Evolutionary conservation across 139 green algal genomes (phyloP), one percentile per base, ranked within the genome.

Genomic region (Medakamo hakoo): DNA sequence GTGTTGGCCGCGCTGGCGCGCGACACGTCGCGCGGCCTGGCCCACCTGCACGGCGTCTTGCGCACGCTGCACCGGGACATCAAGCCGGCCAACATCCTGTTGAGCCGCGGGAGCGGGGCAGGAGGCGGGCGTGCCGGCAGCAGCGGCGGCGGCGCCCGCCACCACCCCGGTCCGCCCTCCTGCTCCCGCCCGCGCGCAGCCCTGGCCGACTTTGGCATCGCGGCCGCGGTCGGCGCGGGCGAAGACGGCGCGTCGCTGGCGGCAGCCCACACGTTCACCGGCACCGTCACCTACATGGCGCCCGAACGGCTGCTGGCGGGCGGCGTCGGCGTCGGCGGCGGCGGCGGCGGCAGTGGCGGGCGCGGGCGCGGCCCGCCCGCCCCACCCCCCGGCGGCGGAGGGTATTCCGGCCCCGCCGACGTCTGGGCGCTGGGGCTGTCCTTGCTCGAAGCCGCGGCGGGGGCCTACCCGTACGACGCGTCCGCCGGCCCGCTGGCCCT

Each of bases 271-370:
- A 95, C 86, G 2, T 95, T 88, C 66, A 64, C 84, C 30, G 92
- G 92, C 52, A 97, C 92, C 0, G 88, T 94, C 22, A 97, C 92
- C 1, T 98, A 98, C 80, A 97, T 98, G 91, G 92, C 82, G 0
- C 92, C 92, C 0, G 92, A 98, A 81, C 84, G 92, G 32, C n/a
- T n/a, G n/a, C n/a, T n/a, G n/a, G n/a, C n/a, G n/a, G n/a, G n/a
- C n/a, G n/a, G n/a, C n/a, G n/a, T n/a, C n/a, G n/a, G n/a, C n/a
- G n/a, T n/a, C n/a, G n/a, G n/a, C n/a, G n/a, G n/a, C n/a, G n/a
- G n/a, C n/a, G n/a, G n/a, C n/a, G n/a, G n/a, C n/a, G n/a, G n/a
- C n/a, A n/a, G n/a, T n/a, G n/a, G n/a, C n/a, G n/a, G n/a, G n/a
- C n/a, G n/a, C n/a, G n/a, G n/a, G n/a, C n/a, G n/a, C n/a, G n/a